Evolutionary conservation across 2,329 filamentous ascomycete genomes (phyloP).

Genomic region (Sclerotinia nivalis): DNA sequence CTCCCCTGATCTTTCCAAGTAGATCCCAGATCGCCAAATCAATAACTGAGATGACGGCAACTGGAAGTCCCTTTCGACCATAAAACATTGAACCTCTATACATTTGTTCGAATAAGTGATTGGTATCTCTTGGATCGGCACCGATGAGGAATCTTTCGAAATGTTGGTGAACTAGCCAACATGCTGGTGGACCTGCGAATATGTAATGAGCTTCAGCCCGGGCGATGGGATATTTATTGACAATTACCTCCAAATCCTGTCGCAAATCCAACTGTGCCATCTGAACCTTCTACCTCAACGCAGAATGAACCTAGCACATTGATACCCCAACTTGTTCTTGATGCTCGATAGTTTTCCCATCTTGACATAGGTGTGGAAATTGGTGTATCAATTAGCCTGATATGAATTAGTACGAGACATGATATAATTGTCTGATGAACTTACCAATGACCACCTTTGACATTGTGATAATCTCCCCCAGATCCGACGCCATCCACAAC

Average conservation of each 20-base stretch:
- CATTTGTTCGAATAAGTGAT: conserved; percentile 94
- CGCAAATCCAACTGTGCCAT: conserved; percentile 91
- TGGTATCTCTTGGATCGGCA: conserved; percentile 86
- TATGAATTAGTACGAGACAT: not conserved
- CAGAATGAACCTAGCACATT: conserved; percentile 93
- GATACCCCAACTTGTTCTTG: conserved; percentile 91
- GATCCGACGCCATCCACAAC: conserved; percentile 64
- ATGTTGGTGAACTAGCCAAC: conserved; percentile 91
- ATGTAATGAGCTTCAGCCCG: conserved; percentile 21
- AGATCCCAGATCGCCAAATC: conserved; percentile 93
- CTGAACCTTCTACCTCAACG: conserved; percentile 82
- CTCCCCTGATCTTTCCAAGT: conserved; percentile 83
- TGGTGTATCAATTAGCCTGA: conserved; percentile 85
- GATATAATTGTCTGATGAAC: conserved; percentile 27
- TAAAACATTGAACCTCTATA: conserved; percentile 97
- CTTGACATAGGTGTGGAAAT: conserved; percentile 91
- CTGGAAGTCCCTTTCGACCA: conserved; percentile 84
- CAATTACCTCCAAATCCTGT: conserved; percentile 79
- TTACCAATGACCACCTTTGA: conserved; percentile 70
- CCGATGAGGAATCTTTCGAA: conserved; percentile 90
- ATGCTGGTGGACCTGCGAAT: conserved; percentile 72
- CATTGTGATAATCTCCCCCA: conserved; percentile 91
- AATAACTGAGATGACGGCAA: conserved; percentile 91
- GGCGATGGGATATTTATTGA: not conserved
- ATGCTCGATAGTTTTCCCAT: conserved; percentile 85